A percentile compares a stretch with the other conserved stretches of the same genome.
Conservation (phyloP, 257 asterid genomes). For the Gentiana dahurica region DNA sequence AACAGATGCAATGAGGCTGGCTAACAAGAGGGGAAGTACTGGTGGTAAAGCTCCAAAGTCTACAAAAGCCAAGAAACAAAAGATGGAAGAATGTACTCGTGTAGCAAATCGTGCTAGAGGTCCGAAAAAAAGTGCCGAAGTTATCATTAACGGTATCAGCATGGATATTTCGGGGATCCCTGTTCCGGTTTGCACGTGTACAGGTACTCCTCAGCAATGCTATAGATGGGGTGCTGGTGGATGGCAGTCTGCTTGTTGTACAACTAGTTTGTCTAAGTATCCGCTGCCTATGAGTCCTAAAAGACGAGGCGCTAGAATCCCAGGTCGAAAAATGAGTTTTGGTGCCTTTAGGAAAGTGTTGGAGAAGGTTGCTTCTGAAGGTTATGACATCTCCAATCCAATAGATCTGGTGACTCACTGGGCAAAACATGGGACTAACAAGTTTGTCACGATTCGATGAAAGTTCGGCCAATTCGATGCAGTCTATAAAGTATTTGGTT, state of each 20-base stretch:
- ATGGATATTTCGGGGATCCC: slow-evolving; percentile 76
- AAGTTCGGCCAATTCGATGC: slow-evolving; percentile 20
- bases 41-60: slow-evolving; percentile 53
- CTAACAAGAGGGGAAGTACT: slow-evolving; percentile 44
- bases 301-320: slow-evolving; percentile 78
- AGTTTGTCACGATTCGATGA: slow-evolving; percentile 76
- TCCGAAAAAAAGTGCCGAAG: slow-evolving; percentile 69
- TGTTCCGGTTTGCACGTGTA: slow-evolving; percentile 75
- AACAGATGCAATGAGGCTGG: slow-evolving; percentile 26
- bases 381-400: slow-evolving; percentile 55
- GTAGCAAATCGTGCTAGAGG: slow-evolving; percentile 45
- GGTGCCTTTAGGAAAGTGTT: slow-evolving; percentile 87
- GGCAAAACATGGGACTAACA: slow-evolving; percentile 94
- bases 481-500: slow-evolving; percentile 20
- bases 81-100: slow-evolving; percentile 28
- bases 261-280: slow-evolving; percentile 52
- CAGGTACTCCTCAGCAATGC: slow-evolving; percentile 73
- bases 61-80: slow-evolving; percentile 38
- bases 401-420: slow-evolving; percentile 77
- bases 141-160: slow-evolving; percentile 51
- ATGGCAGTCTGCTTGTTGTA: slow-evolving; percentile 94
- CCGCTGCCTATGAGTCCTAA: slow-evolving; percentile 81
- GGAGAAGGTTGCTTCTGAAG: slow-evolving; percentile 68
- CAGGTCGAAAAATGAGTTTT: slow-evolving; percentile 88
- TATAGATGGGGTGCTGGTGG: slow-evolving; percentile 97